A percentile compares a stretch with the other conserved stretches of the same genome.
Evolutionary conservation across 176 grass and related monocot species (phyloP).

Genomic region (Aegilops sharonensis): DNA sequence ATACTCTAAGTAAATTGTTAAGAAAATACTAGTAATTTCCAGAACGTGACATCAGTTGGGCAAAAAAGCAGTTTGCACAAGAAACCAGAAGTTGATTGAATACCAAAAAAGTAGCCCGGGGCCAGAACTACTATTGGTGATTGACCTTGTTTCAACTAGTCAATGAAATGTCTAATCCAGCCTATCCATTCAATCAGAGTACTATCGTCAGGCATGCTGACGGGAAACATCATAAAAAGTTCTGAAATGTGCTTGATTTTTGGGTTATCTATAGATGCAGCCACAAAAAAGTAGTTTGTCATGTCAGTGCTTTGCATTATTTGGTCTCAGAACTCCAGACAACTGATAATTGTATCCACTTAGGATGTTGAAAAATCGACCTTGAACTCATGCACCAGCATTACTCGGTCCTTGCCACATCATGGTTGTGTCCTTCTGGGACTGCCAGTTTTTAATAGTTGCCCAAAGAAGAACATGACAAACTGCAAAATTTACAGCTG

Average conservation of each 20-base stretch:
- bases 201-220: slow-evolving; percentile 19
- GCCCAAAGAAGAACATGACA: slow-evolving; percentile 14
- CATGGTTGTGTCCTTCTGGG: background rate
- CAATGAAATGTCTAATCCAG: slow-evolving; percentile 33
- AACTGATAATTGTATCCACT: slow-evolving; percentile 45
- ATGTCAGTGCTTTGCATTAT: slow-evolving; percentile 22
- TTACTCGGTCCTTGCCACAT: background rate
- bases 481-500: background rate
- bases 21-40: background rate
- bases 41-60: slow-evolving; percentile 30
- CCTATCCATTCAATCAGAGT: slow-evolving; percentile 29
- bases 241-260: slow-evolving; percentile 35
- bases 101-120: slow-evolving; percentile 26
- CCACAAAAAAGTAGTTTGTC: slow-evolving; percentile 39
- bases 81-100: slow-evolving; percentile 20
- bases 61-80: slow-evolving; percentile 12
- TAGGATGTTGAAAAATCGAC: background rate
- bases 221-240: slow-evolving; percentile 22
- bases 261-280: slow-evolving; percentile 34
- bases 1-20: background rate
- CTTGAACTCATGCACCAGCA: slow-evolving; percentile 23
- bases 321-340: slow-evolving; percentile 11
- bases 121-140: slow-evolving; percentile 41
- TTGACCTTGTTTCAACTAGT: slow-evolving; percentile 29
- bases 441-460: slow-evolving; percentile 23